These are phyloP conservation scores for Malus asiatica DNA, from an alignment of 306 rosid species.

Conservation along the genomic window DNA sequence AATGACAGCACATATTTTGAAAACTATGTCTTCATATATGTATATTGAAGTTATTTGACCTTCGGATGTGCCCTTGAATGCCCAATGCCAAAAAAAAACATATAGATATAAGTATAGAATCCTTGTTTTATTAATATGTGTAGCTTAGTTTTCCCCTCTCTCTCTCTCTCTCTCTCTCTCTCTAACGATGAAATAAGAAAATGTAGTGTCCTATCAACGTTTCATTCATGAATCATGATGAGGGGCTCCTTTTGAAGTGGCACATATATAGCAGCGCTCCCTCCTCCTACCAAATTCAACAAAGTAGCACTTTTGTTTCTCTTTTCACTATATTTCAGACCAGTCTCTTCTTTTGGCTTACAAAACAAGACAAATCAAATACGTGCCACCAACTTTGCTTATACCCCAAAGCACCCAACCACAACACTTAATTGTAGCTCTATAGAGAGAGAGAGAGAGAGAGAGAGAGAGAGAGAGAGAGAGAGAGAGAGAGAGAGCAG, in stretches of 20 bases:
- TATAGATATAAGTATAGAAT: not conserved
- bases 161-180: not conserved
- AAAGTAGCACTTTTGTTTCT: conserved; percentile 7
- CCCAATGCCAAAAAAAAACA: not conserved
- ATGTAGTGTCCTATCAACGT: conserved; percentile 60
- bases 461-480: conserved; percentile 5
- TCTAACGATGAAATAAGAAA: conserved; percentile 26
- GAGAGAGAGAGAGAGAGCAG: not conserved
- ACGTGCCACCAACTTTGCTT: conserved; percentile 87
- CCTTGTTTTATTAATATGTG: not conserved
- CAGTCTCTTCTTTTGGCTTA: conserved; percentile 46
- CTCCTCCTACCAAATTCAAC: conserved; percentile 47
- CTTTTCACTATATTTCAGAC: conserved; percentile 23
- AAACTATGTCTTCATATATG: too few relatives aligned
- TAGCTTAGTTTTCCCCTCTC: not conserved
- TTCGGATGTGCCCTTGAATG: too few relatives aligned
- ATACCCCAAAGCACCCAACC: conserved; percentile 90
- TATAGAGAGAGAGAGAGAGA: conserved; percentile 14
- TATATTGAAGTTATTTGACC: too few relatives aligned
- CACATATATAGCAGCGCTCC: not conserved
- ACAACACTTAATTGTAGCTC: conserved; percentile 51
- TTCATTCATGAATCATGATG: conserved; percentile 46
- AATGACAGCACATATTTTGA: too few relatives aligned
- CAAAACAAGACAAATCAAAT: conserved; percentile 70
- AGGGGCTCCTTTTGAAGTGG: conserved; percentile 29